Evolutionary conservation across 495 filamentous ascomycete species (phyloP).

Genomic region (Pseudotulostoma volvatum): DNA sequence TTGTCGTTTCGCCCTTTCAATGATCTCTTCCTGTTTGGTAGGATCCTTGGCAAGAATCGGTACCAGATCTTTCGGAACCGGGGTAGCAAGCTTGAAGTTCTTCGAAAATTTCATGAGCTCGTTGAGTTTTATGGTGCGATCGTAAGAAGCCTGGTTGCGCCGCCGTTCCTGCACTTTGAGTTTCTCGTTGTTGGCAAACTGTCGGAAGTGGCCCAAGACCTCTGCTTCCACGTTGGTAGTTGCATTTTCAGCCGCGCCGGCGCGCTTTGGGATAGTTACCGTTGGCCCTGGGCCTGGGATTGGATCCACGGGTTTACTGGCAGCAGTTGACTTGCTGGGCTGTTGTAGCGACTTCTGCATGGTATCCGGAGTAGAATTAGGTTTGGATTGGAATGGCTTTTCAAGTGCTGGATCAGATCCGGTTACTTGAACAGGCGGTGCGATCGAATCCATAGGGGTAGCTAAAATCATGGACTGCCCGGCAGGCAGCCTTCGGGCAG

Average conservation of each 20-base stretch:
- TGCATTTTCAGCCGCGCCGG: slow-evolving; percentile 35
- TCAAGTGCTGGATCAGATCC: slow-evolving; percentile 28
- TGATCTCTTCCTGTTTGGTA: slow-evolving; percentile 77
- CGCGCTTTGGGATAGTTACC: slow-evolving; percentile 13
- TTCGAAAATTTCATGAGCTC: slow-evolving; percentile 90
- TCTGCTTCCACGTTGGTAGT: slow-evolving; percentile 65
- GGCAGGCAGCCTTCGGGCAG: slow-evolving; percentile 64
- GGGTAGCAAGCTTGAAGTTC: slow-evolving; percentile 83
- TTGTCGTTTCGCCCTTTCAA: slow-evolving; percentile 63
- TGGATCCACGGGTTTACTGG: slow-evolving; percentile 20
- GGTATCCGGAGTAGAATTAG: slow-evolving; percentile 13
- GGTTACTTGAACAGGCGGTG: slow-evolving; percentile 58
- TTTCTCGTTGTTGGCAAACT: slow-evolving; percentile 67
- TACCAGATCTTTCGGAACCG: slow-evolving; percentile 81
- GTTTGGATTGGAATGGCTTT: slow-evolving; percentile 5
- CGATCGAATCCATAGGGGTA: slow-evolving; percentile 58
- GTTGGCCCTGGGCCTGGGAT: slow-evolving; percentile 17
- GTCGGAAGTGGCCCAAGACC: slow-evolving; percentile 62
- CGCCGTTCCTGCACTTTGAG: slow-evolving; percentile 53
- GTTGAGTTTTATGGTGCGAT: slow-evolving; percentile 79
- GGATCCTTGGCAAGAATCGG: slow-evolving; percentile 93
- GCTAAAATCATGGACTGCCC: slow-evolving; percentile 31
- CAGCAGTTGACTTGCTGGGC: slow-evolving; percentile 6
- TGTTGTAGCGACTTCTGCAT: slow-evolving; percentile 17
- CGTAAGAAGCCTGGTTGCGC: slow-evolving; percentile 44